Evolutionary conservation across 2,329 filamentous ascomycete genomes (phyloP).

Genomic region (Pseudocercospora fijiensis): DNA sequence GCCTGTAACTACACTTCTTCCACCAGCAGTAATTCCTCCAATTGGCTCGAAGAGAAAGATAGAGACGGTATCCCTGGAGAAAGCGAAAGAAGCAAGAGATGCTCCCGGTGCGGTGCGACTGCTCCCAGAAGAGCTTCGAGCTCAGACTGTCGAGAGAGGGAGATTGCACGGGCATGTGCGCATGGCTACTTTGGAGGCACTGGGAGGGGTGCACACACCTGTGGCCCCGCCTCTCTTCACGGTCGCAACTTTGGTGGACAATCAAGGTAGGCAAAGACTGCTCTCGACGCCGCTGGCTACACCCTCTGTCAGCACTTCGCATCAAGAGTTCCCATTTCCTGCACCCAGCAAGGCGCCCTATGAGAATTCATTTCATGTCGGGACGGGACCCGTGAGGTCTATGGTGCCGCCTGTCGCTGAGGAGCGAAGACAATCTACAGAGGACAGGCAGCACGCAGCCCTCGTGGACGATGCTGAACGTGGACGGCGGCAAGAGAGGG

Average conservation of each 20-base stretch:
- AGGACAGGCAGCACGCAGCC: neutral
- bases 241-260: conserved; percentile 20
- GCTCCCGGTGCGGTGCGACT: conserved; percentile 33
- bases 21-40: neutral
- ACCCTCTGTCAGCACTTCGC: neutral
- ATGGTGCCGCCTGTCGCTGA: conserved; percentile 18
- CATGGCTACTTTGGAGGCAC: conserved; percentile 18
- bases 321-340: neutral
- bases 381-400: conserved; percentile 17
- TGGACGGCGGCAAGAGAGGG: conserved; percentile 21
- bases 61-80: conserved; percentile 31
- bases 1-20: conserved; percentile 19
- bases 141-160: conserved; percentile 22
- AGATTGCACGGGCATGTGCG: conserved; percentile 26
- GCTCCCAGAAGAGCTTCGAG: conserved; percentile 37
- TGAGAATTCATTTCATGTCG: conserved; percentile 23
- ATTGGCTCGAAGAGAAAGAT: conserved; percentile 17
- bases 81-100: conserved; percentile 30
- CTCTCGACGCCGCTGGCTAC: conserved; percentile 14
- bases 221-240: neutral
- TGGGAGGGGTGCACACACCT: conserved; percentile 8
- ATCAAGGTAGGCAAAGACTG: conserved; percentile 21
- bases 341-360: conserved; percentile 5
- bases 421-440: conserved; percentile 11
- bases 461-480: conserved; percentile 19